These are phyloP conservation scores for Triticum urartu DNA, from an alignment of 176 grass and related monocot genomes.

Conservation along the genomic window DNA sequence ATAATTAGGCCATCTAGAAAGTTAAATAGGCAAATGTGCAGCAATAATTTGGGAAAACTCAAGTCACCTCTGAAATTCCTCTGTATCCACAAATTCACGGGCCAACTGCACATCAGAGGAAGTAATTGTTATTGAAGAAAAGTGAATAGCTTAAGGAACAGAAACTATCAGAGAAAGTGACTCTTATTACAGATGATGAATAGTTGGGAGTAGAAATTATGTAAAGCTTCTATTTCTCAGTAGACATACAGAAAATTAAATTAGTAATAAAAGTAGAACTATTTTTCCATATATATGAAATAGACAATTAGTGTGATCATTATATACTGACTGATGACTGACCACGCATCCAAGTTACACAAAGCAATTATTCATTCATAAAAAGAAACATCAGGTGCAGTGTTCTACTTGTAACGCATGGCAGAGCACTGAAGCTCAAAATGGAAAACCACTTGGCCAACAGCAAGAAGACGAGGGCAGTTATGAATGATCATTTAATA, in stretches of 20 bases:
- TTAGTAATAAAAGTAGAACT: background rate
- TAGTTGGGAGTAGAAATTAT: background rate
- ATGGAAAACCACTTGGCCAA: background rate
- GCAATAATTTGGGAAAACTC: background rate
- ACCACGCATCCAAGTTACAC: background rate
- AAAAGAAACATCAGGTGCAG: background rate
- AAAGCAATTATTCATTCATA: background rate
- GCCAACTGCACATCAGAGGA: constrained; percentile 58
- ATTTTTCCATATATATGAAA: background rate
- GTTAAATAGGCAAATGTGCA: constrained; percentile 13
- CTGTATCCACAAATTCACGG: constrained; percentile 83
- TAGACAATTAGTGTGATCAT: background rate
- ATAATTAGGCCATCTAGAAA: background rate
- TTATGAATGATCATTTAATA: background rate
- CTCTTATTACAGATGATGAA: no score
- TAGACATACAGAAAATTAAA: background rate
- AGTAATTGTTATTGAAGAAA: constrained; percentile 3
- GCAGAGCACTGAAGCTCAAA: background rate
- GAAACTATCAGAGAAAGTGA: background rate
- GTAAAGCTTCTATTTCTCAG: background rate
- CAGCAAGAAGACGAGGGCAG: background rate
- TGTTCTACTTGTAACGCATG: background rate
- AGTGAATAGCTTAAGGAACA: background rate
- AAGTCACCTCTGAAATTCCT: constrained; percentile 83
- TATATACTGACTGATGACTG: background rate